These are phyloP conservation scores for Zymoseptoria ardabiliae DNA, from an alignment of 2,329 filamentous ascomycete genomes.

Conservation along the genomic window DNA sequence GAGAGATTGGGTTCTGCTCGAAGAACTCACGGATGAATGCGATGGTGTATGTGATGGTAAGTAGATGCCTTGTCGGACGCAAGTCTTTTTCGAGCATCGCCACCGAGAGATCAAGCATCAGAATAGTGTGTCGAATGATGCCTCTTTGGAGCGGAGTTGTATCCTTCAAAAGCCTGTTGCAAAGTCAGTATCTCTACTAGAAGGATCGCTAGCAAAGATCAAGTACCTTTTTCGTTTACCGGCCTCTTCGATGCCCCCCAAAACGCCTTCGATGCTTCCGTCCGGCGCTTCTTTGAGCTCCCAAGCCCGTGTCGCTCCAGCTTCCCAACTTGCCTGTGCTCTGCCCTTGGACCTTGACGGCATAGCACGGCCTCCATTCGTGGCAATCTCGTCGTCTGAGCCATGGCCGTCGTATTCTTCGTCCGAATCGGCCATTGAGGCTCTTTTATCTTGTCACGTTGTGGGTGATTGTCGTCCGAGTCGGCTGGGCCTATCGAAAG, in stretches of 20 bases:
- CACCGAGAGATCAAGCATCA: slow-evolving; percentile 85
- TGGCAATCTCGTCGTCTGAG: slow-evolving; percentile 21
- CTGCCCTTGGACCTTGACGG: slow-evolving; percentile 23
- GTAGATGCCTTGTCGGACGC: slow-evolving; percentile 75
- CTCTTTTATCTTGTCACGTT: neutral
- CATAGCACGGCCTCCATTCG: slow-evolving; percentile 13
- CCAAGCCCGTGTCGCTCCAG: slow-evolving; percentile 24
- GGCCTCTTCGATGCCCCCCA: slow-evolving; percentile 32
- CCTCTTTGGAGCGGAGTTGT: slow-evolving; percentile 92
- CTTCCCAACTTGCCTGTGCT: slow-evolving; percentile 30
- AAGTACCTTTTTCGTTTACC: slow-evolving; percentile 28
- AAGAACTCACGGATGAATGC: slow-evolving; percentile 93
- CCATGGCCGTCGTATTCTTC: slow-evolving; percentile 19
- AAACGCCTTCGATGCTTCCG: slow-evolving; percentile 28
- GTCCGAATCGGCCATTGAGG: slow-evolving; percentile 26
- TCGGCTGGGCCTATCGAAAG: neutral
- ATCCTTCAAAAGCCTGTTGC: slow-evolving; percentile 68
- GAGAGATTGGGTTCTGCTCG: slow-evolving; percentile 96
- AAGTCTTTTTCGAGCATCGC: slow-evolving; percentile 96
- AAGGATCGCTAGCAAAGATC: neutral
- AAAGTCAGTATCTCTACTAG: slow-evolving; percentile 3
- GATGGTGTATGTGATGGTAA: slow-evolving; percentile 73
- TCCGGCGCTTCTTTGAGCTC: slow-evolving; percentile 30
- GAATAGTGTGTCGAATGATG: slow-evolving; percentile 91
- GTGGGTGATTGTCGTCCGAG: neutral